Percentiles rank a stretch among this genome's conserved stretches.
Evolutionary conservation across 345 rosid genomes (phyloP).

Genomic region (Xanthoceras sorbifolium): DNA sequence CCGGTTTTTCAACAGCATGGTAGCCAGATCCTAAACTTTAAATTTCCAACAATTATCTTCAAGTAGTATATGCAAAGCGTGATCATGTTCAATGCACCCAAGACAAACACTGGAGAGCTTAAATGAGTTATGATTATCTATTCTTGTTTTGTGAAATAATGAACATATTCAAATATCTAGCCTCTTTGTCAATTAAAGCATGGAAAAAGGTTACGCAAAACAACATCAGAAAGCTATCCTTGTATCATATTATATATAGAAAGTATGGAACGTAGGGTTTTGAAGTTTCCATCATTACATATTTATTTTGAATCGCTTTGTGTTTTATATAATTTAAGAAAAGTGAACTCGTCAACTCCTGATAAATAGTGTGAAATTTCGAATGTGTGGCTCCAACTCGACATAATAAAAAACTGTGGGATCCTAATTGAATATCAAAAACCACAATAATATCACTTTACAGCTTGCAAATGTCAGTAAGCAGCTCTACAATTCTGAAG

Average conservation of each 20-base stretch:
- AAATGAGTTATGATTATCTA: background rate
- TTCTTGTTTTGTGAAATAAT: background rate
- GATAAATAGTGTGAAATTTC: background rate
- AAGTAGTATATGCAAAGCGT: no score
- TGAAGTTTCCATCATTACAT: no score
- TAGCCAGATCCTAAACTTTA: no score
- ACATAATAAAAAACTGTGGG: background rate
- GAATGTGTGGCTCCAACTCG: background rate
- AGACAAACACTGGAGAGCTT: background rate
- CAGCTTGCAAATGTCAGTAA: constrained; percentile 11
- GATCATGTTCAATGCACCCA: no score
- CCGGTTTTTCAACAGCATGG: no score
- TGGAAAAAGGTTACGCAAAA: background rate
- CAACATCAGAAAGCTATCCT: background rate
- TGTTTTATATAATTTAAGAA: background rate
- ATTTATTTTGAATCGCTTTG: background rate
- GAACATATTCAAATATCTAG: no score
- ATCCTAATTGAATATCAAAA: background rate
- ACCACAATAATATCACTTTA: background rate
- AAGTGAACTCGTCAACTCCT: background rate
- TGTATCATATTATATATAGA: background rate
- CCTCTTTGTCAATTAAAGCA: background rate
- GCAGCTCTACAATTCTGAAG: background rate
- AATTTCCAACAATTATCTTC: no score
- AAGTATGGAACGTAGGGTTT: background rate